Conservation (phyloP, 257 asterid genomes). For the Dorcoceras hygrometricum region DNA sequence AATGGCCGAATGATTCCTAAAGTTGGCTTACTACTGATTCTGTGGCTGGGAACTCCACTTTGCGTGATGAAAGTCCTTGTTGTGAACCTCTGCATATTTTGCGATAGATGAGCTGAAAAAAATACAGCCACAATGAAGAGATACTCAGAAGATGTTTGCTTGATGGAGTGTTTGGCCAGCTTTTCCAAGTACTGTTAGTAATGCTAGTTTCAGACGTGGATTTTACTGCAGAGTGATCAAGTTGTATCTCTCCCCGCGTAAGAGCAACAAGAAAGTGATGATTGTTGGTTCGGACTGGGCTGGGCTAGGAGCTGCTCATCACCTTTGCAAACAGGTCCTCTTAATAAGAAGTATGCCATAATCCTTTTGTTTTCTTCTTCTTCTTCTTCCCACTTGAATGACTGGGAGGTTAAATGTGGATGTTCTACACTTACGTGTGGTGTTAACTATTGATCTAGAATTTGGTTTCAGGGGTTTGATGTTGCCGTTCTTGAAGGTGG, state of each 20-base stretch:
- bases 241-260: constrained; percentile 23
- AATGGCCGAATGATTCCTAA: not conserved
- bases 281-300: constrained; percentile 71
- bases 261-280: constrained; percentile 51
- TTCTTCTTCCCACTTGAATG: not conserved
- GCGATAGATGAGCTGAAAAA: not conserved
- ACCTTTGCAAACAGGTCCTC: constrained; percentile 58
- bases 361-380: not conserved
- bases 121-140: not conserved
- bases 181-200: constrained; percentile 2
- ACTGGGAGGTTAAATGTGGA: not conserved
- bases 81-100: not conserved
- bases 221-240: constrained; percentile 46
- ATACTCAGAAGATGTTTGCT: constrained; percentile 29
- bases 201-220: constrained; percentile 24
- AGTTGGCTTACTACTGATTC: not conserved
- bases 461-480: constrained; percentile 56
- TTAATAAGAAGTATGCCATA: no score
- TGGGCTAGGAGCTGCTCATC: constrained; percentile 65
- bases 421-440: not conserved
- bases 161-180: constrained; percentile 35
- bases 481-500: no score
- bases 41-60: not conserved
- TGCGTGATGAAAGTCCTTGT: constrained; percentile 4
- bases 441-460: not conserved